Percentiles rank a stretch among this genome's conserved stretches.
phyloP scores from a whole-genome alignment of 495 filamentous ascomycete species.

The Platismatia glauca region DNA sequence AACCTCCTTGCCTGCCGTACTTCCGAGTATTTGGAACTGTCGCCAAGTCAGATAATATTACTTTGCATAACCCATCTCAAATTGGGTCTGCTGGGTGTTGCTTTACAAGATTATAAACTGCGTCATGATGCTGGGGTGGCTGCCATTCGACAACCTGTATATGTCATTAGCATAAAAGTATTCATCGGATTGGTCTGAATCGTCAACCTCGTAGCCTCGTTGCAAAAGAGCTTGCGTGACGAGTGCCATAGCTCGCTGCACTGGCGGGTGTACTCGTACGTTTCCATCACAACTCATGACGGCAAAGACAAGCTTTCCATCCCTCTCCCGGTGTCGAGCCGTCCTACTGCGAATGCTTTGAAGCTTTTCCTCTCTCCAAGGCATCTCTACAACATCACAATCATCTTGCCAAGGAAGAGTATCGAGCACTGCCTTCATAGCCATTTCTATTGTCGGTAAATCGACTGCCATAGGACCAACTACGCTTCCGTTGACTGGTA shows the following conservation, averaged over 20 bases:
- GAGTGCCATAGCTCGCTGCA: conserved; percentile 42
- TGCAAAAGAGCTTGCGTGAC: conserved; percentile 39
- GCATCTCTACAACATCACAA: conserved; percentile 28
- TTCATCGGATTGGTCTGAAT: neutral
- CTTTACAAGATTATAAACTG: too few relatives aligned
- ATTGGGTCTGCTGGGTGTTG: too few relatives aligned
- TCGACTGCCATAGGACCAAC: neutral
- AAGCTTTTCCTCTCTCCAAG: conserved; percentile 22
- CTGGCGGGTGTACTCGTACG: conserved; percentile 41
- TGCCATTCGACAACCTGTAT: conserved; percentile 7
- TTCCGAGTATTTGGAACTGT: conserved; percentile 32
- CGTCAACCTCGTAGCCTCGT: conserved; percentile 42
- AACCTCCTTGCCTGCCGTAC: conserved; percentile 29
- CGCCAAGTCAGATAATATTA: conserved; percentile 6
- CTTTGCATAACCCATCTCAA: too few relatives aligned
- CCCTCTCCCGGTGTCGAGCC: neutral
- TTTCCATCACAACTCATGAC: conserved; percentile 43
- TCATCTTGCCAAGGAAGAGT: conserved; percentile 31
- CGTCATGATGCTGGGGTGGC: too few relatives aligned
- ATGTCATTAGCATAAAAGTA: neutral
- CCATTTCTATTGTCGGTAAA: conserved; percentile 26
- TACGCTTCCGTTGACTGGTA: neutral
- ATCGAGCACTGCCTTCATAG: conserved; percentile 29
- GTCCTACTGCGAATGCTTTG: neutral
- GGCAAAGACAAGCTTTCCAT: conserved; percentile 39